phyloP scores from a whole-genome alignment of 2,329 filamentous ascomycete species.

The Pseudocercospora cruenta region DNA sequence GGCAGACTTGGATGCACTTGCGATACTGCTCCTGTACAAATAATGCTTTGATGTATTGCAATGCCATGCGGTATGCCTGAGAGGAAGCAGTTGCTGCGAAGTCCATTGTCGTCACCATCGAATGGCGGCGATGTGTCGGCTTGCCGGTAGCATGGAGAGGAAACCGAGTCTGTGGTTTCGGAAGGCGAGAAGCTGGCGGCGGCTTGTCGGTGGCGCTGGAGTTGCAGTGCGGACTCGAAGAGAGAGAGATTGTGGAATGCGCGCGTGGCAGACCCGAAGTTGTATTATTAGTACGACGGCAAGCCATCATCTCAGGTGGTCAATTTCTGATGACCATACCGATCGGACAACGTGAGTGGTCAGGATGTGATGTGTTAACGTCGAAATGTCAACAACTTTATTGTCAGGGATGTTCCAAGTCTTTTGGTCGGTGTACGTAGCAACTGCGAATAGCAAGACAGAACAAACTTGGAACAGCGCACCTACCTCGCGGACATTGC shows the following conservation, averaged over 20 bases:
- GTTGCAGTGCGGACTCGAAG: neutral
- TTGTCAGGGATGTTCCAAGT: slow-evolving; percentile 3
- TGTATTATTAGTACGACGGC: neutral
- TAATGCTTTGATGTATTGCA: slow-evolving; percentile 38
- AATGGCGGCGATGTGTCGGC: neutral
- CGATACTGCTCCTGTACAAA: slow-evolving; percentile 36
- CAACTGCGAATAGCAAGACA: neutral
- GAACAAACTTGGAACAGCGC: neutral
- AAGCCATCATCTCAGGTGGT: neutral
- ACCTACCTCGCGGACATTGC: neutral
- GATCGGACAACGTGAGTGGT: neutral
- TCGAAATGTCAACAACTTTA: neutral
- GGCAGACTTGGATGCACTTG: slow-evolving; percentile 38
- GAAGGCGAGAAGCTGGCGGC: neutral
- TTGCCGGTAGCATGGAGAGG: neutral
- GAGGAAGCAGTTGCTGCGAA: neutral
- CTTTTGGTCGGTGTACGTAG: neutral
- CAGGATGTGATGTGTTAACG: neutral
- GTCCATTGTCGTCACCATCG: neutral
- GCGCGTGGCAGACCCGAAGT: neutral
- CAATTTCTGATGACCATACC: neutral
- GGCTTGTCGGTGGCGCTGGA: neutral
- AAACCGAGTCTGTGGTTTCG: neutral
- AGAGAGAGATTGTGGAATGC: slow-evolving; percentile 2
- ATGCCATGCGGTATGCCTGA: slow-evolving; percentile 28